Conservation (phyloP, 1,139 yeast genomes). For the Magnusiomyces fungicola region DNA sequence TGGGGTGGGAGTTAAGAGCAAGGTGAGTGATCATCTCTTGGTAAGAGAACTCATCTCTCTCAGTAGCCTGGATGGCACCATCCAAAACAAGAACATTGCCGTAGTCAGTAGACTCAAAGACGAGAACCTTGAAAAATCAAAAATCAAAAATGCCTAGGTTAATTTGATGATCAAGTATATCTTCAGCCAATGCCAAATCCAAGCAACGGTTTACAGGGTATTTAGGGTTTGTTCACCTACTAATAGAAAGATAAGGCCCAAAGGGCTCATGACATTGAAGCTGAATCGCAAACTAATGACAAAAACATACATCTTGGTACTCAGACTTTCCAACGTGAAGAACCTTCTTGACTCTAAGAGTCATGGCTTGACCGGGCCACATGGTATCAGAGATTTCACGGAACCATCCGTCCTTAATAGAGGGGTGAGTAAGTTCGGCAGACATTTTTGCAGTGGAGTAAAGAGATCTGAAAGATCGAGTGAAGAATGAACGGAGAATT, state of each 20-base stretch:
- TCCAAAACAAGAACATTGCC: constrained; percentile 90
- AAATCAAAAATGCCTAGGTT: no score
- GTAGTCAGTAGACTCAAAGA: constrained; percentile 78
- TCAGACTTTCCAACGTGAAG: constrained; percentile 74
- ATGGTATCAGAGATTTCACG: constrained; percentile 76
- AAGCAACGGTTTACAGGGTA: no score
- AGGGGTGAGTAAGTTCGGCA: constrained; percentile 30
- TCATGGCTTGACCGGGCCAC: constrained; percentile 96
- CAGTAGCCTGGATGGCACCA: constrained; percentile 87
- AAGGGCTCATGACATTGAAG: no score
- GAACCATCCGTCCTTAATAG: constrained; percentile 74
- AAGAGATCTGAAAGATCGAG: not conserved
- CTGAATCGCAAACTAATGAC: no score
- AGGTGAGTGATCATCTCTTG: constrained; percentile 94
- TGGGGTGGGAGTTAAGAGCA: constrained; percentile 82
- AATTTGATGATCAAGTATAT: not conserved
- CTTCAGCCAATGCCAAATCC: not conserved
- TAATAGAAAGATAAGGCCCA: no score
- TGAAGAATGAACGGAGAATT: not conserved
- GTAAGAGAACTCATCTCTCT: constrained; percentile 85
- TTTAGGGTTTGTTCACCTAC: no score
- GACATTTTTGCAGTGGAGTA: constrained; percentile 20
- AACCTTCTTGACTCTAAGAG: constrained; percentile 71
- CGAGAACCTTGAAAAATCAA: constrained; percentile 39
- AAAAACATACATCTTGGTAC: constrained; percentile 58